Evolutionary conservation across 1,139 yeast species (phyloP), one percentile per base, ranked within the genome.

Genomic region (Saccharomycopsis hybrid): DNA sequence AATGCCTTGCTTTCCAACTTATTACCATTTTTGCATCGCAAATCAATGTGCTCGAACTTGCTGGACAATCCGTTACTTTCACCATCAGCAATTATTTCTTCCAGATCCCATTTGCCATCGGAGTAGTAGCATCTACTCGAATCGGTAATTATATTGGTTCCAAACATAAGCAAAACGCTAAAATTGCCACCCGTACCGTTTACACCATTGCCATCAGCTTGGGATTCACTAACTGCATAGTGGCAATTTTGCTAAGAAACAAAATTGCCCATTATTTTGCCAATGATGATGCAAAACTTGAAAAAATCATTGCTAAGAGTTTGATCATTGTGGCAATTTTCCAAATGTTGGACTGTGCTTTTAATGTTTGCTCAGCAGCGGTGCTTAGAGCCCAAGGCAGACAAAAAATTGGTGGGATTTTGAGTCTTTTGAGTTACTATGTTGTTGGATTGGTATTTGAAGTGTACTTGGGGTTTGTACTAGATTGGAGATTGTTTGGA

Each of bases 141-240:
- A 75, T 84, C 43, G 94, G 92, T 1, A 82, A 86, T 78, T 82
- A 72, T 59, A 75, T 84, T 55, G 94, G 94, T 9, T 83, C 87
- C 1, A 85, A 85, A 0, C 72, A 82, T 2, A 75, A 72, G 52
- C 56, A 60, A 24, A 69, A 82, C 0, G 78, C 83, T 0, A 60
- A 65, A n/a, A 67, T 65, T 1, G 72, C 71, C 3, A 58, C 71
- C 0, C 61, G 65, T 13, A 74, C 80, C 0, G 64, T 80, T 2
- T 59, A 79, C 39, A 46, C 63, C 5, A 56, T 72, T 1, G 70
- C 82, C 0, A 54, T 74, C 2, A 48, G 64, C 1, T 63, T 78
- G 47, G 85, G 85, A 0, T 38, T 65, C 0, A 32, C 71, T 38
- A 73, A 69, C 53, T 75, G 71, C 18, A 25, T 65, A 0, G 39